These are phyloP conservation scores for Naganishia vishniacii DNA, from an alignment of 768 basidiomycete species.

Conservation along the genomic window DNA sequence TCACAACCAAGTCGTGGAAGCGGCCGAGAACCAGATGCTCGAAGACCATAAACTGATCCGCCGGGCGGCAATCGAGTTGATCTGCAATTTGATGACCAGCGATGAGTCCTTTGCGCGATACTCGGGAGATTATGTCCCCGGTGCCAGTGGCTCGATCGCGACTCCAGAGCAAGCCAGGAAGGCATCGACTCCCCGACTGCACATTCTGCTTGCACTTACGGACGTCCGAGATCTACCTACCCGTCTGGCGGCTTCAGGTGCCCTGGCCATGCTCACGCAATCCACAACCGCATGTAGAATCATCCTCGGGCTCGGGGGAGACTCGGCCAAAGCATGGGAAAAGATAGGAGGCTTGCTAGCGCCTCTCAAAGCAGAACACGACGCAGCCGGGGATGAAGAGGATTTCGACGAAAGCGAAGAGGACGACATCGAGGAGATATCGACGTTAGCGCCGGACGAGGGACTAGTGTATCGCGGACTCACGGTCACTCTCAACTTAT, in stretches of 20 bases:
- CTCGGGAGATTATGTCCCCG: constrained; percentile 45
- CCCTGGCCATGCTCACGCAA: constrained; percentile 71
- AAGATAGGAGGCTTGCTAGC: constrained; percentile 61
- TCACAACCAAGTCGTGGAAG: constrained; percentile 54
- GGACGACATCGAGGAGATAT: constrained; percentile 33
- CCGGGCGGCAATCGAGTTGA: constrained; percentile 79
- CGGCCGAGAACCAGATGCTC: constrained; percentile 41
- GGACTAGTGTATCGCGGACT: constrained; percentile 73
- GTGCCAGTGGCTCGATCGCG: constrained; percentile 40
- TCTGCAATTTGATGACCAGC: constrained; percentile 82
- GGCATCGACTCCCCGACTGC: constrained; percentile 53
- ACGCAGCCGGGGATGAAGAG: constrained; percentile 43
- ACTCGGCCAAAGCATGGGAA: constrained; percentile 53
- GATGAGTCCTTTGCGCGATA: constrained; percentile 72
- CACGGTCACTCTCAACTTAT: constrained; percentile 66
- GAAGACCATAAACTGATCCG: constrained; percentile 78
- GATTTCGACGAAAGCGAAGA: constrained; percentile 49
- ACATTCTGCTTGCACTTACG: constrained; percentile 75
- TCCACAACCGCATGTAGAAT: constrained; percentile 59
- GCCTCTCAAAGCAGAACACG: constrained; percentile 31
- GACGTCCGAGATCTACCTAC: constrained; percentile 81
- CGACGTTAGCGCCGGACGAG: constrained; percentile 44
- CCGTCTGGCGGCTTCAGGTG: constrained; percentile 81
- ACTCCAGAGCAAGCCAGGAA: constrained; percentile 31
- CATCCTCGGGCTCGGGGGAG: constrained; percentile 55